Conservation (phyloP, 164 flowering plant species). For the Vitis rupestris region DNA sequence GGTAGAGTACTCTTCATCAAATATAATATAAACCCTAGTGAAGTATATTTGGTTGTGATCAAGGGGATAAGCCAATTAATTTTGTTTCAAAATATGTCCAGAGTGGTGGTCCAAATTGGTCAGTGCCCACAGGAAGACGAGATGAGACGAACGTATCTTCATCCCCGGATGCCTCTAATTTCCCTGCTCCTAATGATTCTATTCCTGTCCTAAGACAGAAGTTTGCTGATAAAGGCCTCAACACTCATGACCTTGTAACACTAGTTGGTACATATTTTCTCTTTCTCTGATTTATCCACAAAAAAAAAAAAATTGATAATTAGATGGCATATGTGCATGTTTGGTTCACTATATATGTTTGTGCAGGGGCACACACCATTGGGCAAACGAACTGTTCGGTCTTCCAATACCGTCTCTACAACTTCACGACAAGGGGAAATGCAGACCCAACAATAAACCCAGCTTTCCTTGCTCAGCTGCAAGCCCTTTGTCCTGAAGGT, state of each 20-base stretch:
- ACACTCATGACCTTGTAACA: constrained; percentile 70
- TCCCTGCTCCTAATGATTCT: constrained; percentile 63
- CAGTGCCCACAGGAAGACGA: constrained; percentile 68
- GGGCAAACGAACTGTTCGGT: constrained; percentile 64
- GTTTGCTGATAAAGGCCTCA: constrained; percentile 63
- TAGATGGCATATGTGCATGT: constrained; percentile 19
- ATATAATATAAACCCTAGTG: too few species aligned
- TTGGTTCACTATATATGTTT: constrained; percentile 39
- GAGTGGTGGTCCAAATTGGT: constrained; percentile 73
- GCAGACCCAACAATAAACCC: constrained; percentile 64
- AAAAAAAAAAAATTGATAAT: not conserved
- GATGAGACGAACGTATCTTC: constrained; percentile 59
- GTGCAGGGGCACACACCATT: constrained; percentile 78
- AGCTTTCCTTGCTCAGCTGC: constrained; percentile 36
- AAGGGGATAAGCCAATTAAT: too few species aligned
- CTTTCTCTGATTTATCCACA: constrained; percentile 4
- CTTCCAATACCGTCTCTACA: constrained; percentile 66
- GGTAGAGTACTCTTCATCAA: constrained; percentile 24
- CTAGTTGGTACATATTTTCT: constrained; percentile 50
- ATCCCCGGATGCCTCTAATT: constrained; percentile 45
- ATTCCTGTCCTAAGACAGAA: constrained; percentile 59
- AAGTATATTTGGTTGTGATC: too few species aligned
- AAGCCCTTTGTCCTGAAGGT: constrained; percentile 42
- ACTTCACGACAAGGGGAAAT: constrained; percentile 63
- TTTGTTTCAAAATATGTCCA: not conserved